These are phyloP conservation scores for Ustilago bromivora DNA, from an alignment of 1,284 basidiomycete genomes.

Conservation along the genomic window DNA sequence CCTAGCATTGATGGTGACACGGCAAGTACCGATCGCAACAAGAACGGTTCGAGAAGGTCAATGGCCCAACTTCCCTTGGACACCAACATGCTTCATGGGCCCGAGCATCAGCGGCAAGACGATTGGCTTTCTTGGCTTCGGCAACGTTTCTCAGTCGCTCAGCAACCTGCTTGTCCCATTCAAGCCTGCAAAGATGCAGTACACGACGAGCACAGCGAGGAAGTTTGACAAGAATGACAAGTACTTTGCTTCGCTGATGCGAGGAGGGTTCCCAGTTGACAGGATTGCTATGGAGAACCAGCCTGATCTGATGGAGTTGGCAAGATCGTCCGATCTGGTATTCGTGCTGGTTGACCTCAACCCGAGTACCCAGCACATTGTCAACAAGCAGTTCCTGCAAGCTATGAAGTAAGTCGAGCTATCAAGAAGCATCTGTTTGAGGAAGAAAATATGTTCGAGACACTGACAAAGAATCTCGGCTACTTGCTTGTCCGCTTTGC, in stretches of 20 bases:
- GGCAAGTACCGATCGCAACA: conserved; percentile 78
- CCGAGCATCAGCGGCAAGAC: conserved; percentile 76
- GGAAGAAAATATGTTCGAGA: not conserved
- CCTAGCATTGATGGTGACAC: conserved; percentile 88
- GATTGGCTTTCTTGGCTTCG: conserved; percentile 91
- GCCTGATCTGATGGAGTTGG: conserved; percentile 47
- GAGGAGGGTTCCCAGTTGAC: conserved; percentile 25
- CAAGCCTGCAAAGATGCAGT: conserved; percentile 46
- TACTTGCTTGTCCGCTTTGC: not conserved
- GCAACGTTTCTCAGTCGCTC: conserved; percentile 74
- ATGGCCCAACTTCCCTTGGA: conserved; percentile 80
- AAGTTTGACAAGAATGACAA: conserved; percentile 41
- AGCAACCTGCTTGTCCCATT: conserved; percentile 51
- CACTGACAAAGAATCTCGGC: conserved; percentile 17
- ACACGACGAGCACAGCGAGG: conserved; percentile 52
- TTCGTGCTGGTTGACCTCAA: conserved; percentile 83
- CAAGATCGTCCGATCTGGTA: conserved; percentile 47
- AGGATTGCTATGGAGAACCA: conserved; percentile 49
- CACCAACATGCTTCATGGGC: conserved; percentile 78
- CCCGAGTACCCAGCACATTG: conserved; percentile 78
- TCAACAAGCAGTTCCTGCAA: conserved; percentile 79
- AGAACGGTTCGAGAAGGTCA: conserved; percentile 77
- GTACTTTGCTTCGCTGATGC: conserved; percentile 43
- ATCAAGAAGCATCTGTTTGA: not conserved
- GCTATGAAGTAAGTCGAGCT: conserved; percentile 80